These are phyloP conservation scores for Cicer chorassanicum DNA, from an alignment of 306 rosid species.

Conservation along the genomic window DNA sequence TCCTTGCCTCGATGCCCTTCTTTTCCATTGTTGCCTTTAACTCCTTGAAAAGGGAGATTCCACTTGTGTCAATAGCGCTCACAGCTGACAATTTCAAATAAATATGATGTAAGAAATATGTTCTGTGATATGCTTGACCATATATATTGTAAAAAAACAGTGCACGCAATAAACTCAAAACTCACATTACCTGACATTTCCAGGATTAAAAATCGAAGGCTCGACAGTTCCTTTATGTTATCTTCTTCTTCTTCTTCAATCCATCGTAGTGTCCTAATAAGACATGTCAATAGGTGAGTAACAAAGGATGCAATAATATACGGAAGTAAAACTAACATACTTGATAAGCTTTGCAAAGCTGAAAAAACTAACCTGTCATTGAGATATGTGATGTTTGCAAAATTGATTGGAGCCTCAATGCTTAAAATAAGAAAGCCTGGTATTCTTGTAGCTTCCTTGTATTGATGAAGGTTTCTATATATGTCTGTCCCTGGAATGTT, in stretches of 20 bases:
- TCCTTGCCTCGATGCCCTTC: slow-evolving; percentile 76
- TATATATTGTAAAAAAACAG: background rate
- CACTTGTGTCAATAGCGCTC: slow-evolving; percentile 88
- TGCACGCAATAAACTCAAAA: background rate
- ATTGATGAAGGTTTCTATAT: slow-evolving; percentile 79
- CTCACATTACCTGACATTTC: slow-evolving; percentile 76
- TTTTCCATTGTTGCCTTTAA: slow-evolving; percentile 67
- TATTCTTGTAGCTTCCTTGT: slow-evolving; percentile 65
- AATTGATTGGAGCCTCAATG: slow-evolving; percentile 95
- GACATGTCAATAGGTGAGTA: slow-evolving; percentile 28
- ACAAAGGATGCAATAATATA: background rate
- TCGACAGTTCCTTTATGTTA: slow-evolving; percentile 47
- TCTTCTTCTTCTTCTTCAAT: slow-evolving; percentile 74
- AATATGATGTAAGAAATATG: slow-evolving; percentile 8
- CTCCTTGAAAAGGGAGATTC: slow-evolving; percentile 72
- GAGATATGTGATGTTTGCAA: slow-evolving; percentile 84
- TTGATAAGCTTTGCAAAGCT: slow-evolving; percentile 3
- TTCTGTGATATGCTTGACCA: background rate
- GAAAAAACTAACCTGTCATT: slow-evolving; percentile 72
- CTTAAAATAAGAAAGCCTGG: slow-evolving; percentile 86
- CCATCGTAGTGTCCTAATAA: slow-evolving; percentile 80
- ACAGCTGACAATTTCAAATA: slow-evolving; percentile 66
- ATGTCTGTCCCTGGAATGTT: slow-evolving; percentile 81
- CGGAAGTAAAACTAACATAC: background rate
- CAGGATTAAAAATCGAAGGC: slow-evolving; percentile 61